A percentile compares a stretch with the other conserved stretches of the same genome.
phyloP scores from a whole-genome alignment of 2,329 filamentous ascomycete species.

The Fusarium aywerte region DNA sequence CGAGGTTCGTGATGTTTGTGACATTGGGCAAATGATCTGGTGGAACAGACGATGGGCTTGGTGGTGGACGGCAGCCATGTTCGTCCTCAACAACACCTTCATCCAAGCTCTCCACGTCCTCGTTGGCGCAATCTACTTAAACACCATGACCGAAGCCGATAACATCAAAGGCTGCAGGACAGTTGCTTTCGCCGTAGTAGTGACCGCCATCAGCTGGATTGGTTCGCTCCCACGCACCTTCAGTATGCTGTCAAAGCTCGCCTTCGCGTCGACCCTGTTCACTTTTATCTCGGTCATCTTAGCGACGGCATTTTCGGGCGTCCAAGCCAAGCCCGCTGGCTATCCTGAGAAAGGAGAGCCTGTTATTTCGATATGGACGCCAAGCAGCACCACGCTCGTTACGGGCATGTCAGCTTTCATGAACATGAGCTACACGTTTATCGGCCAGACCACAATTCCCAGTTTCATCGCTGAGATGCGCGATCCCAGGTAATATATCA shows the following conservation, averaged over 20 bases:
- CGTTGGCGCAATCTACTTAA: conserved; percentile 85
- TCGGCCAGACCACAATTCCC: conserved; percentile 91
- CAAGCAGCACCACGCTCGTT: conserved; percentile 79
- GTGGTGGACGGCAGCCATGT: conserved; percentile 81
- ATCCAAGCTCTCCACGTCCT: conserved; percentile 85
- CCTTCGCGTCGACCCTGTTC: conserved; percentile 81
- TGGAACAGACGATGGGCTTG: conserved; percentile 80
- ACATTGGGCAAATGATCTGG: conserved; percentile 92
- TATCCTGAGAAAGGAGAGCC: conserved; percentile 71
- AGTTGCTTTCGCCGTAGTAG: conserved; percentile 79
- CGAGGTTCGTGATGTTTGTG: conserved; percentile 89
- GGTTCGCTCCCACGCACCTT: conserved; percentile 89
- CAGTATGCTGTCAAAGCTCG: conserved; percentile 78
- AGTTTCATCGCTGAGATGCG: conserved; percentile 97
- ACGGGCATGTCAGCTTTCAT: conserved; percentile 86
- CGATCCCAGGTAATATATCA: conserved; percentile 59
- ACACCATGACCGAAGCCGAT: conserved; percentile 80
- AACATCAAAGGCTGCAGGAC: conserved; percentile 74
- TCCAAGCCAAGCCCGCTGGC: conserved; percentile 76
- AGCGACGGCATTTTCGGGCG: conserved; percentile 82
- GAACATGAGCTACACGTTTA: conserved; percentile 96
- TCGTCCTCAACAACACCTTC: conserved; percentile 92
- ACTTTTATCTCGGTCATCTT: conserved; percentile 89
- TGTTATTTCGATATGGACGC: conserved; percentile 73
- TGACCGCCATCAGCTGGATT: conserved; percentile 78